Evolutionary conservation across 2,329 filamentous ascomycete genomes (phyloP).

Genomic region (Penicillium vulpinum): DNA sequence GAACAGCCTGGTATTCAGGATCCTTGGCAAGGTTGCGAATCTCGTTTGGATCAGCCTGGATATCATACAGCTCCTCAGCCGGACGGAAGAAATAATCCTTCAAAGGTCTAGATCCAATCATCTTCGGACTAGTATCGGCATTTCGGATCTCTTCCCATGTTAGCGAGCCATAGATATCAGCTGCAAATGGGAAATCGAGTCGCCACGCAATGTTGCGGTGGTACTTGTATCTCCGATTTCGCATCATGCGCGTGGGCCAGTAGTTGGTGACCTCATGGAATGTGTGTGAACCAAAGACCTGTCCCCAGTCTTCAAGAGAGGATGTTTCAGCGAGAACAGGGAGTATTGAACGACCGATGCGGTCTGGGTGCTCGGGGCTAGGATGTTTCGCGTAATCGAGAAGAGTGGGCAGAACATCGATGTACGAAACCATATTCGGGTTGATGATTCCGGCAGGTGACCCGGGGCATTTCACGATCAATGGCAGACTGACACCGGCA

Average conservation of each 20-base stretch:
- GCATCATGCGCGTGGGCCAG: constrained; percentile 52
- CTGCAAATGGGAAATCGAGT: constrained; percentile 52
- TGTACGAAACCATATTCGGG: constrained; percentile 48
- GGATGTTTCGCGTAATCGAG: constrained; percentile 42
- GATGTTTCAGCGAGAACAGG: constrained; percentile 31
- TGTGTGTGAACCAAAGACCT: constrained; percentile 54
- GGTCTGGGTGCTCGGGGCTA: constrained; percentile 1
- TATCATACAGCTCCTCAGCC: constrained; percentile 7
- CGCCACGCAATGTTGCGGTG: constrained; percentile 53
- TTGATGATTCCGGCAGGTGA: constrained; percentile 32
- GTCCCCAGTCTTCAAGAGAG: constrained; percentile 21
- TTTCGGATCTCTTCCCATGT: constrained; percentile 52
- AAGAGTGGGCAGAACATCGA: constrained; percentile 50
- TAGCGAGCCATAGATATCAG: constrained; percentile 48
- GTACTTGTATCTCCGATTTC: constrained; percentile 48
- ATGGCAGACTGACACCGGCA: constrained; percentile 47
- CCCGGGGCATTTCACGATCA: constrained; percentile 44
- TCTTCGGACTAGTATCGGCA: constrained; percentile 9
- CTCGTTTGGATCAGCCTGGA: constrained; percentile 3
- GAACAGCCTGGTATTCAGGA: background rate
- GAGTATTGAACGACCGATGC: constrained; percentile 42
- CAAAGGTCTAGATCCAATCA: constrained; percentile 3
- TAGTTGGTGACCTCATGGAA: constrained; percentile 55
- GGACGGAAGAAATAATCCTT: constrained; percentile 4
- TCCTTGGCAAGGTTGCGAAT: background rate